Percentiles rank a stretch among this genome's conserved stretches.
These are phyloP conservation scores for Haplosporangium gracile DNA, from an alignment of 192 early-diverging fungal genomes.

Conservation along the genomic window DNA sequence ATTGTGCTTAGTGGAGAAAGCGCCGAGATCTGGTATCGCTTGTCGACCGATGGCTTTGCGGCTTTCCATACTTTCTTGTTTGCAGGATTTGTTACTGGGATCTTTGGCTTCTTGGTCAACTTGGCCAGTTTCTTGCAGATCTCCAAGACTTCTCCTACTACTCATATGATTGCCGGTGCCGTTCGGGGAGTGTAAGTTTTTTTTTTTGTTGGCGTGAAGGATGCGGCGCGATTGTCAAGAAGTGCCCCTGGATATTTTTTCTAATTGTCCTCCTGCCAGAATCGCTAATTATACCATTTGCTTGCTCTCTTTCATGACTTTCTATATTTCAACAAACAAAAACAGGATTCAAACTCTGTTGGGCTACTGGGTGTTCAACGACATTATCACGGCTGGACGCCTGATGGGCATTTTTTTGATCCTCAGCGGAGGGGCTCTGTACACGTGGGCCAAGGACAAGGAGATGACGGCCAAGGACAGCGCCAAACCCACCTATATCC, in stretches of 20 bases:
- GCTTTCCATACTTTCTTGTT: slow-evolving; percentile 46
- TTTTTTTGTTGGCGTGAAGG: background rate
- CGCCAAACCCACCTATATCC: slow-evolving; percentile 41
- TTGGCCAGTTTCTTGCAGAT: slow-evolving; percentile 74
- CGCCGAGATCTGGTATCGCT: background rate
- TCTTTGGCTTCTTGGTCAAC: slow-evolving; percentile 74
- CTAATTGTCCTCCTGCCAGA: background rate
- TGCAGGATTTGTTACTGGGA: slow-evolving; percentile 59
- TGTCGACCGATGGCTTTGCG: background rate
- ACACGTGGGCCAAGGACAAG: slow-evolving; percentile 57
- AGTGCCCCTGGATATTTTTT: background rate
- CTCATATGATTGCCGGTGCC: slow-evolving; percentile 73
- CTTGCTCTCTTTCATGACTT: background rate
- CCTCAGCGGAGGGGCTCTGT: slow-evolving; percentile 49
- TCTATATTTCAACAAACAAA: slow-evolving; percentile 1
- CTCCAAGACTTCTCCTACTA: slow-evolving; percentile 72
- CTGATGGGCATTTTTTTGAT: slow-evolving; percentile 58
- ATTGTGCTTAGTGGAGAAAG: slow-evolving; percentile 64
- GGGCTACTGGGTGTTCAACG: slow-evolving; percentile 44
- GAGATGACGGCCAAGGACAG: slow-evolving; percentile 38
- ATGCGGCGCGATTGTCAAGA: background rate
- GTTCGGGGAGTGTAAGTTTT: slow-evolving; percentile 67
- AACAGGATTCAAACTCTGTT: slow-evolving; percentile 55
- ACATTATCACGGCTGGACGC: slow-evolving; percentile 54
- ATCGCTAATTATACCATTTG: background rate